phyloP scores from a whole-genome alignment of 202 grass and related monocot species.

The Cymbopogon flexuosus region DNA sequence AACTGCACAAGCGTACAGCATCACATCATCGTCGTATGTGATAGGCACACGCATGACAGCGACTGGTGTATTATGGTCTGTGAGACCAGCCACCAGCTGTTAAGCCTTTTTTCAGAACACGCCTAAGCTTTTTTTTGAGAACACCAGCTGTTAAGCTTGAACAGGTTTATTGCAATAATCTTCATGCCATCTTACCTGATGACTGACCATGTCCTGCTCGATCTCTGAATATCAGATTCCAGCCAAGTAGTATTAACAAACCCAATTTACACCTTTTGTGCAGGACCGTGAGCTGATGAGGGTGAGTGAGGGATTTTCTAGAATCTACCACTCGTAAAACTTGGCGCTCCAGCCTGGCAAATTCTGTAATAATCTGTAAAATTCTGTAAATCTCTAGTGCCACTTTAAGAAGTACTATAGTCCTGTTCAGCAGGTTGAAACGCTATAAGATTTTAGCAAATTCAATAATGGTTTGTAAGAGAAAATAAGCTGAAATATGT shows the following conservation, averaged over 20 bases:
- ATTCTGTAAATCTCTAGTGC: too few species aligned
- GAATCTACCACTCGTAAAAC: neutral
- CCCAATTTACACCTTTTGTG: too few species aligned
- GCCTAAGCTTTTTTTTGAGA: too few species aligned
- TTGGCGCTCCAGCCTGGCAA: too few species aligned
- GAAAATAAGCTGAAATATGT: too few species aligned
- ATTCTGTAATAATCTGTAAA: too few species aligned
- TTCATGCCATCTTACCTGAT: neutral
- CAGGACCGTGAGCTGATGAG: neutral
- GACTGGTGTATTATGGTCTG: neutral
- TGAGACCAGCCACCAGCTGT: constrained; percentile 4
- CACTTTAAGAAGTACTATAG: neutral
- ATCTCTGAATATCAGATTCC: neutral
- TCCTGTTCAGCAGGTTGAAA: too few species aligned
- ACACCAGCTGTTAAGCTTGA: constrained; percentile 9
- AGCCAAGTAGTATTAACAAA: neutral
- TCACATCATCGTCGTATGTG: neutral
- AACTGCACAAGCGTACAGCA: neutral
- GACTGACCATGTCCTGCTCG: neutral
- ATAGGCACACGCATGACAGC: constrained; percentile 1
- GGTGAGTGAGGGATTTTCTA: neutral
- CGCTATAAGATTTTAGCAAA: too few species aligned
- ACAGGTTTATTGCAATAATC: neutral
- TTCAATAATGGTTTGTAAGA: too few species aligned
- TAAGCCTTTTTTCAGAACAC: too few species aligned